phyloP scores from a whole-genome alignment of 2,329 filamentous ascomycete species.

The Claviceps maximensis region DNA sequence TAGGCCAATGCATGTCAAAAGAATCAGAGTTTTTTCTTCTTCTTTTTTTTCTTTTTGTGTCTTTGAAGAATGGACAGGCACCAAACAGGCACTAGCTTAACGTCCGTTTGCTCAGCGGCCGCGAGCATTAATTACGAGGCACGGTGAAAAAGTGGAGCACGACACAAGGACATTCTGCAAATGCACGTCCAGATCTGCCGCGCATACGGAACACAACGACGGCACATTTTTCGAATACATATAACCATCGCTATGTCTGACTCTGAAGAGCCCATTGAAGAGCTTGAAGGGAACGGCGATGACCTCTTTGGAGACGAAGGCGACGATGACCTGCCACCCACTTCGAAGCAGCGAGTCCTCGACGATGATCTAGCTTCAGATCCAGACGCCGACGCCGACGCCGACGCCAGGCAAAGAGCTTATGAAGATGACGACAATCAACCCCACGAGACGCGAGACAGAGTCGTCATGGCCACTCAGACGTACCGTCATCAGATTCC shows the following conservation, averaged over 20 bases:
- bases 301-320: constrained; percentile 50
- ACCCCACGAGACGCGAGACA: constrained; percentile 34
- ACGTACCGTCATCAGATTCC: constrained; percentile 58
- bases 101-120: no score
- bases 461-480: constrained; percentile 48
- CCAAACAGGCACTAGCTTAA: no score
- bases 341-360: constrained; percentile 44
- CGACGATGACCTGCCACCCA: constrained; percentile 43
- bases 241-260: constrained; percentile 34
- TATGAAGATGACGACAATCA: constrained; percentile 34
- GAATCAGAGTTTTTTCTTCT: no score
- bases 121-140: background rate
- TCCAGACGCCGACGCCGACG: constrained; percentile 31
- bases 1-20: no score
- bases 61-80: no score
- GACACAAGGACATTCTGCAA: background rate
- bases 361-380: constrained; percentile 44
- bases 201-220: background rate
- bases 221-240: background rate
- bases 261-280: constrained; percentile 39
- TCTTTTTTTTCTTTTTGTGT: no score
- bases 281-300: constrained; percentile 39
- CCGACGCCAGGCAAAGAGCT: constrained; percentile 19
- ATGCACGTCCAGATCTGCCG: background rate
- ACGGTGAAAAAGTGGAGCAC: background rate